Base-by-base conservation (phyloP, 192 early-diverging fungal species). In the Backusella tuberculispora region DNA sequence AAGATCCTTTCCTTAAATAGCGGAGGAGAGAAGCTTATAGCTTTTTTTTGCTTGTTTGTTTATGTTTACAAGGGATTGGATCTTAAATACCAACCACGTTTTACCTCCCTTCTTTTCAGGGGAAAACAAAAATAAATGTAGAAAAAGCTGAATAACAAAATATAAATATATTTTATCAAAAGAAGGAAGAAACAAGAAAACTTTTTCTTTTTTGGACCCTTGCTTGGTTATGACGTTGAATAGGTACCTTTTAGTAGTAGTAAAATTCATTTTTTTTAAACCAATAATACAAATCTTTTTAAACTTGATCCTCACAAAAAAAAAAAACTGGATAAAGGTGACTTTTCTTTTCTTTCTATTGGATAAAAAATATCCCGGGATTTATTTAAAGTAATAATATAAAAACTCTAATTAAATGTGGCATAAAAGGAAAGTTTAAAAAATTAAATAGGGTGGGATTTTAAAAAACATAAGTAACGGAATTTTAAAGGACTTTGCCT, bases 1-100 rank as follows among this genome's bases (percentile, higher is more conserved):
- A 60, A 60, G 53, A 60, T 60, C 53, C 53, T 60, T 60, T 60
- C 53, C 53, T 21, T 60, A 60, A 60, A 60, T 60, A 26, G 53
- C 21, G 21, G 21, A n/a, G n/a, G n/a, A n/a, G n/a, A n/a, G 19
- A 60, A 60, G 53, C 26, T 60, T 60, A 60, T 60, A 34, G 2
- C 29, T 34, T 60, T n/a, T n/a, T n/a, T n/a, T n/a, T n/a, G n/a
- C n/a, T n/a, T n/a, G n/a, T n/a, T 26, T 60, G 50, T 53, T 53
- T 60, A 60, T 60, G 19, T 34, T 34, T 6, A 26, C 53, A 60
- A 60, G 53, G 53, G 53, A 60, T 60, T 60, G 53, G 10, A 24
- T 60, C 14, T 46, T 0, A 14, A 14, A 14, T 46, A 26, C 13
- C 13, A 24, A 60, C 53, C 53, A 60, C 53, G 53, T 60, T 60